phyloP scores from a whole-genome alignment of 2,329 filamentous ascomycete genomes.

The Tolypocladium tropicale region DNA sequence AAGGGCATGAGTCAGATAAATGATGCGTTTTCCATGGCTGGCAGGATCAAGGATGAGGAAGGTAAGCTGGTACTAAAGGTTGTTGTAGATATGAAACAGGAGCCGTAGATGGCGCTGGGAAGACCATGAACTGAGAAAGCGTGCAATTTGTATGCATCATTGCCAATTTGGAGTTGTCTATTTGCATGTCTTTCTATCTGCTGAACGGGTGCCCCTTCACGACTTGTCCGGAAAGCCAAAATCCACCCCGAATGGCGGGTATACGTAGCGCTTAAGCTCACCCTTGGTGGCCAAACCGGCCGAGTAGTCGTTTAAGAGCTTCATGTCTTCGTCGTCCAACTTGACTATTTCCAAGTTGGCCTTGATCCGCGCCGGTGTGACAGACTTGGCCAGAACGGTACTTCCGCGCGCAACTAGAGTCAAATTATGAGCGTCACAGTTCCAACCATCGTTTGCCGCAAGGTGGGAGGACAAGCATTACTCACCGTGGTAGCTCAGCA shows the following conservation, averaged over 20 bases:
- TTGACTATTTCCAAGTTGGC: conserved; percentile 58
- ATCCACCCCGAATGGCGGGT: conserved; percentile 57
- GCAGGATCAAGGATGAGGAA: conserved; percentile 56
- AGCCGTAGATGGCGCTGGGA: not conserved
- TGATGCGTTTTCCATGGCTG: conserved; percentile 65
- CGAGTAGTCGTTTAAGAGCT: conserved; percentile 49
- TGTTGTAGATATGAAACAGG: conserved; percentile 39
- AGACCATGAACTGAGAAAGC: not conserved
- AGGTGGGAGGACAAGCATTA: conserved; percentile 3
- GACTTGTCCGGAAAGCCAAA: conserved; percentile 65
- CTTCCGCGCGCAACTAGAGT: conserved; percentile 51
- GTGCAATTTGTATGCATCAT: not conserved
- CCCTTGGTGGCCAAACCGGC: conserved; percentile 35
- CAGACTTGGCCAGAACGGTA: conserved; percentile 66
- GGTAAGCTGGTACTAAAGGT: conserved; percentile 69
- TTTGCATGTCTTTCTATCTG: not conserved
- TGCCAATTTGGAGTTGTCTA: not conserved
- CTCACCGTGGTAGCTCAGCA: conserved; percentile 65
- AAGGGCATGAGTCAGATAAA: conserved; percentile 50
- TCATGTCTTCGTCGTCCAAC: conserved; percentile 51
- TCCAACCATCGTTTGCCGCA: not conserved
- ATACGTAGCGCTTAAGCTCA: conserved; percentile 52
- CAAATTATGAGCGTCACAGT: not conserved
- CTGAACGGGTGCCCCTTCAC: conserved; percentile 4
- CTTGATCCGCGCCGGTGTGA: conserved; percentile 57